Evolutionary conservation across 129 eudicot genomes (phyloP).

Genomic region (Silybum marianum): DNA sequence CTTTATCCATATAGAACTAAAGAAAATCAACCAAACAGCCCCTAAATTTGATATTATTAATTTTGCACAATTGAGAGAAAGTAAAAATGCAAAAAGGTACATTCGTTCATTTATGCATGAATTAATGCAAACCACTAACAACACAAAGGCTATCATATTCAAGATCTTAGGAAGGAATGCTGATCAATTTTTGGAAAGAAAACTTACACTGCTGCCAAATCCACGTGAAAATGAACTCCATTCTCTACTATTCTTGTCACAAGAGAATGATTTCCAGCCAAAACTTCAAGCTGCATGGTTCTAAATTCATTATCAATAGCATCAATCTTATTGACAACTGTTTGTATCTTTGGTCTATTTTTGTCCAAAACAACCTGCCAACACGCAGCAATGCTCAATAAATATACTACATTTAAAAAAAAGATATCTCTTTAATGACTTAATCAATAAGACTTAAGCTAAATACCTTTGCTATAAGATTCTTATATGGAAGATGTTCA

Average conservation of each 20-base stretch:
- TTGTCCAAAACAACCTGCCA: slow-evolving; percentile 85
- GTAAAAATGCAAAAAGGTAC: too few relatives aligned
- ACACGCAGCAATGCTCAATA: background rate
- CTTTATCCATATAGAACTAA: too few relatives aligned
- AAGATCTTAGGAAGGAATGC: too few relatives aligned
- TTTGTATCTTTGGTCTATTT: slow-evolving; percentile 89
- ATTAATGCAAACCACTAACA: too few relatives aligned
- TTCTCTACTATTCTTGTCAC: slow-evolving; percentile 82
- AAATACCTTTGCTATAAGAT: slow-evolving; percentile 82
- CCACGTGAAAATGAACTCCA: slow-evolving; percentile 88
- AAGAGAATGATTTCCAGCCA: slow-evolving; percentile 96
- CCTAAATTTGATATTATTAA: too few relatives aligned
- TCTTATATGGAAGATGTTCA: slow-evolving; percentile 79
- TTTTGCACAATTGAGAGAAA: too few relatives aligned
- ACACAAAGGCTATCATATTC: too few relatives aligned
- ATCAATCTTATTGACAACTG: slow-evolving; percentile 87
- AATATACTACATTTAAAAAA: background rate
- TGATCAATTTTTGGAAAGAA: too few relatives aligned
- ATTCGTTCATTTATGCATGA: too few relatives aligned
- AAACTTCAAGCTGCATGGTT: slow-evolving; percentile 96
- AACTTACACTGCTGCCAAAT: slow-evolving; percentile 82
- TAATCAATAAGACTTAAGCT: background rate
- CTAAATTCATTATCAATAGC: slow-evolving; percentile 78
- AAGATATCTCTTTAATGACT: background rate
- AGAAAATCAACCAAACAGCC: too few relatives aligned